These are phyloP conservation scores for Neopestalotiopsis sp. DNA, from an alignment of 2,329 filamentous ascomycete genomes.

Conservation along the genomic window DNA sequence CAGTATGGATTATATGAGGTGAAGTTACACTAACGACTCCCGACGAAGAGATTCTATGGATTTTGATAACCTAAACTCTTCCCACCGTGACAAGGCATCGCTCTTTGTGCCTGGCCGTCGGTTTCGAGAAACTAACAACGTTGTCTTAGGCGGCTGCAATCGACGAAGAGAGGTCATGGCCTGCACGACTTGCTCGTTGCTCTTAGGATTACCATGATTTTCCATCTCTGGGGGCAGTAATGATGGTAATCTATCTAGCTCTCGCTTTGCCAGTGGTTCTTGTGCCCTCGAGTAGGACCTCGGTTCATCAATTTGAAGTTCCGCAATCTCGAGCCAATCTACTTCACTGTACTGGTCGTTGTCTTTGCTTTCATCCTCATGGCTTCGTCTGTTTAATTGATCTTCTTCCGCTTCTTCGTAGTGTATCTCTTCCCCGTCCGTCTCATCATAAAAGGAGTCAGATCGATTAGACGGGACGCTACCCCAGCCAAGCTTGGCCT, in stretches of 20 bases:
- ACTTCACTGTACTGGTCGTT: not conserved
- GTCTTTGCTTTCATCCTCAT: not conserved
- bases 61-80: not conserved
- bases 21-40: not conserved
- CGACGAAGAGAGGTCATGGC: not conserved
- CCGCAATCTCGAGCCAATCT: conserved; percentile 4
- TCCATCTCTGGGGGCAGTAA: conserved; percentile 10
- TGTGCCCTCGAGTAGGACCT: not conserved
- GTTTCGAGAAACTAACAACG: not conserved
- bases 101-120: not conserved
- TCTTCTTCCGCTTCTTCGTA: not conserved
- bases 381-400: too few species aligned
- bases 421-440: not conserved
- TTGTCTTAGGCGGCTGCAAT: not conserved
- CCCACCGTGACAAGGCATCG: not conserved
- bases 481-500: not conserved
- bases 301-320: not conserved
- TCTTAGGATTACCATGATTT: not conserved
- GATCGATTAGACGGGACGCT: not conserved
- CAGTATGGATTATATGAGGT: not conserved
- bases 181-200: not conserved
- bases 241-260: not conserved
- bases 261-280: not conserved
- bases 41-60: not conserved
- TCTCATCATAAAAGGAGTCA: not conserved